Evolutionary conservation across 2,329 filamentous ascomycete genomes (phyloP).

Genomic region (Stagonosporopsis chrysanthemi): DNA sequence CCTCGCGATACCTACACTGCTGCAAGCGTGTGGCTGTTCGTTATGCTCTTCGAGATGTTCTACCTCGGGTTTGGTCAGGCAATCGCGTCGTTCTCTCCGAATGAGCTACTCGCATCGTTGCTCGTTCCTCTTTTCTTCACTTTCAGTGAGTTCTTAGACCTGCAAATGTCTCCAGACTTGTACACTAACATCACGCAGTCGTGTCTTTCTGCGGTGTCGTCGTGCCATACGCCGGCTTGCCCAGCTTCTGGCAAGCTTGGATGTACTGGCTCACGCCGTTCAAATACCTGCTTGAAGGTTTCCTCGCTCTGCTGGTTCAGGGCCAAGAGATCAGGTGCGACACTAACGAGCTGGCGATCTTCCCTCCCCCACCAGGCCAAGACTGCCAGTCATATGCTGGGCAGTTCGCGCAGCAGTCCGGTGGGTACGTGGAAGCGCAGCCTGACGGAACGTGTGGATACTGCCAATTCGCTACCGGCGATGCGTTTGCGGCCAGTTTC

Average conservation of each 20-base stretch:
- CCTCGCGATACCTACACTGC: constrained; percentile 64
- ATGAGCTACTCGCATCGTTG: constrained; percentile 70
- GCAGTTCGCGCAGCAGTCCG: constrained; percentile 60
- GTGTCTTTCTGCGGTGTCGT: constrained; percentile 78
- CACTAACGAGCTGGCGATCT: constrained; percentile 65
- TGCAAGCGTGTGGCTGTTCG: constrained; percentile 68
- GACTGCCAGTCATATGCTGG: constrained; percentile 68
- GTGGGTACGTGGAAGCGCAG: constrained; percentile 68
- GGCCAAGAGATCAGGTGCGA: constrained; percentile 64
- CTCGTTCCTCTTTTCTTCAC: constrained; percentile 74
- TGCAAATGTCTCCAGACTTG: not conserved
- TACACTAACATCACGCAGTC: constrained; percentile 46
- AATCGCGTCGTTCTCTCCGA: constrained; percentile 71
- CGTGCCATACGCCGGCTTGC: constrained; percentile 70
- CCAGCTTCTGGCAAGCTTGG: constrained; percentile 68
- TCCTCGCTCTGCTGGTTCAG: constrained; percentile 65
- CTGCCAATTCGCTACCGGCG: constrained; percentile 68
- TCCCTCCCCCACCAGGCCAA: constrained; percentile 65
- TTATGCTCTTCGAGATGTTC: constrained; percentile 72
- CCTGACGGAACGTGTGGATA: constrained; percentile 67
- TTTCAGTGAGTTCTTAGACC: constrained; percentile 50
- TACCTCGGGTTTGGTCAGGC: constrained; percentile 71
- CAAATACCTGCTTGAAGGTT: constrained; percentile 69
- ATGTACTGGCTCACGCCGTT: constrained; percentile 68
- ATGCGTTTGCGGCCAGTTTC: constrained; percentile 64